phyloP scores from a whole-genome alignment of 2,329 filamentous ascomycete species.

The Penicillium sp. region DNA sequence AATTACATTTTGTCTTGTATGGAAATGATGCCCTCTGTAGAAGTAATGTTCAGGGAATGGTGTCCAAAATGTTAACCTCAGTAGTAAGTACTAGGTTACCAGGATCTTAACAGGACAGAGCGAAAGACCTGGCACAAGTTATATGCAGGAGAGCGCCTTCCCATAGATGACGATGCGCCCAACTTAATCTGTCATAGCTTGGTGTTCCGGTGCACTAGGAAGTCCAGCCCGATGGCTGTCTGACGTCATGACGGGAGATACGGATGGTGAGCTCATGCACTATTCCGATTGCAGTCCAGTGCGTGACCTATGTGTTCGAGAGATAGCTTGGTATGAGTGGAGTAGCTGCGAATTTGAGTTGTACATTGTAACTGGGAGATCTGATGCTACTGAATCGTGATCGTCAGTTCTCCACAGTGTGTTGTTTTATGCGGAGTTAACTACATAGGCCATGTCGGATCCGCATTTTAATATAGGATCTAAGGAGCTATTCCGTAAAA shows the following conservation, averaged over 20 bases:
- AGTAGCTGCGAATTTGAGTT: background rate
- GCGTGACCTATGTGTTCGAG: constrained; percentile 6
- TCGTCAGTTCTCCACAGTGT: constrained; percentile 7
- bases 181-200: constrained; percentile 10
- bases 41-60: background rate
- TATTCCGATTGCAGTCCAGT: constrained; percentile 21
- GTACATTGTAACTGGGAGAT: background rate
- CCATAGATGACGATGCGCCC: constrained; percentile 24
- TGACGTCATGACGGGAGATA: constrained; percentile 35
- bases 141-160: constrained; percentile 17
- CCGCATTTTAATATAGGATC: background rate
- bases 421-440: background rate
- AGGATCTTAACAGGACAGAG: background rate
- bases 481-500: too few species aligned
- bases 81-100: background rate
- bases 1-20: constrained; percentile 13
- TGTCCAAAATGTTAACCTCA: background rate
- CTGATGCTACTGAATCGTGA: background rate
- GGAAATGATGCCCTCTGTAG: background rate
- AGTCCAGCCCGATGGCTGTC: constrained; percentile 19
- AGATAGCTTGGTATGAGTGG: background rate
- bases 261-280: constrained; percentile 30
- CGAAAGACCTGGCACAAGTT: background rate
- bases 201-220: constrained; percentile 8
- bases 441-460: background rate